A percentile compares a stretch with the other conserved stretches of the same genome.
These are phyloP conservation scores for Pichia manshurica DNA, from an alignment of 805 yeast genomes.

Conservation along the genomic window DNA sequence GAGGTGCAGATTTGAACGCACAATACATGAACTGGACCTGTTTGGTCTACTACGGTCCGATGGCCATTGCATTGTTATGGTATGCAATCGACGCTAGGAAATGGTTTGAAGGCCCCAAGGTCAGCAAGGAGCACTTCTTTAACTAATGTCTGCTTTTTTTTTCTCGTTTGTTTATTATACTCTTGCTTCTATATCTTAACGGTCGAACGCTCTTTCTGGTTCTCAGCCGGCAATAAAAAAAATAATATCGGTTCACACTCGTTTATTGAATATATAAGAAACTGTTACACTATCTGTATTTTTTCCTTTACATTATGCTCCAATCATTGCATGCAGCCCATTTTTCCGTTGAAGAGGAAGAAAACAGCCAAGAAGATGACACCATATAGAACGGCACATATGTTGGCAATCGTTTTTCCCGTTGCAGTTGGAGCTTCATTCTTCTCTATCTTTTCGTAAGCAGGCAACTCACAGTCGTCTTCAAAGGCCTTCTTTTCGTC, in stretches of 20 bases:
- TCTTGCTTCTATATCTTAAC: too few species aligned
- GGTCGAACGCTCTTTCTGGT: too few species aligned
- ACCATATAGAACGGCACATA: slow-evolving; percentile 1
- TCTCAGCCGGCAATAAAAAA: too few species aligned
- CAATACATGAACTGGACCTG: slow-evolving; percentile 48
- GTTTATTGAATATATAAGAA: too few species aligned
- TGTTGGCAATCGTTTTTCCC: not conserved
- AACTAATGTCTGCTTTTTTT: slow-evolving; percentile 36
- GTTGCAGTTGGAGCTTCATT: not conserved
- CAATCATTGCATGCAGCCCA: not conserved
- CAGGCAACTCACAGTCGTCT: not conserved
- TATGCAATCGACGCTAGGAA: slow-evolving; percentile 42
- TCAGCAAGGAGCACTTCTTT: slow-evolving; percentile 37
- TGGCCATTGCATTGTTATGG: slow-evolving; percentile 34
- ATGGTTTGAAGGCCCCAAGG: slow-evolving; percentile 50
- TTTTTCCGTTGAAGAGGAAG: not conserved
- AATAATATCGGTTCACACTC: too few species aligned
- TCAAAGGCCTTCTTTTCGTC: slow-evolving; percentile 1
- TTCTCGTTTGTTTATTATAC: too few species aligned
- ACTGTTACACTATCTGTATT: too few species aligned
- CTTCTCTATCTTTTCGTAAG: not conserved
- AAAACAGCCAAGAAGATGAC: not conserved
- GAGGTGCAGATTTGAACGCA: slow-evolving; percentile 34
- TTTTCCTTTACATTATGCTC: too few species aligned
- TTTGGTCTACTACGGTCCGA: slow-evolving; percentile 39